phyloP scores from a whole-genome alignment of 2,329 filamentous ascomycete genomes.

The Botrytis sinoallii region DNA sequence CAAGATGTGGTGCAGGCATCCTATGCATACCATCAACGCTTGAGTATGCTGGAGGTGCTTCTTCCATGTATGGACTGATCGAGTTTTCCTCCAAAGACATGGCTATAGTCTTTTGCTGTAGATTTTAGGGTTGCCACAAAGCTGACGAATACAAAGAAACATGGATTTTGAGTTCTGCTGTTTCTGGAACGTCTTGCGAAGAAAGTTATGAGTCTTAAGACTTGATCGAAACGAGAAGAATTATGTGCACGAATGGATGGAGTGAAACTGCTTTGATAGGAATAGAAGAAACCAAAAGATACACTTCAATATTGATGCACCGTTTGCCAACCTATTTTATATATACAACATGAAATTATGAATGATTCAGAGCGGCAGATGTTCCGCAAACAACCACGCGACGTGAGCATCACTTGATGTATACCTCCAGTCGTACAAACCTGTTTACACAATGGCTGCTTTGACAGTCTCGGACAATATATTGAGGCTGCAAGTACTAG shows the following conservation, averaged over 20 bases:
- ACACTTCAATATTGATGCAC: background rate
- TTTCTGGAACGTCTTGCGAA: background rate
- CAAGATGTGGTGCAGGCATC: background rate
- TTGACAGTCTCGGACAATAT: background rate
- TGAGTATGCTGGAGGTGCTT: background rate
- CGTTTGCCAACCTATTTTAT: background rate
- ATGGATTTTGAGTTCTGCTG: background rate
- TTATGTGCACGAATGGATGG: background rate
- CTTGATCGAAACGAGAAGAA: background rate
- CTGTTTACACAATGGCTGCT: background rate
- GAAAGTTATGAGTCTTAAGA: background rate
- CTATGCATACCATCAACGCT: background rate
- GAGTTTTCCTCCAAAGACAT: background rate
- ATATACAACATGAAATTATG: background rate
- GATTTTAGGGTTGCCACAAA: background rate
- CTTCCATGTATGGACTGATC: background rate
- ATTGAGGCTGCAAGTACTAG: background rate
- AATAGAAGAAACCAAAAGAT: background rate
- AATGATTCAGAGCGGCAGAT: background rate
- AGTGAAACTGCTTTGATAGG: background rate
- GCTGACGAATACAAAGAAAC: background rate
- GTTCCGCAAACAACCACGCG: background rate
- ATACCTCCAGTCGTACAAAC: background rate
- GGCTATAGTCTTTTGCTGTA: background rate
- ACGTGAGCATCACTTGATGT: conserved; percentile 2